Evolutionary conservation across 768 basidiomycete species (phyloP).

Genomic region (Botryobasidium botryosum): DNA sequence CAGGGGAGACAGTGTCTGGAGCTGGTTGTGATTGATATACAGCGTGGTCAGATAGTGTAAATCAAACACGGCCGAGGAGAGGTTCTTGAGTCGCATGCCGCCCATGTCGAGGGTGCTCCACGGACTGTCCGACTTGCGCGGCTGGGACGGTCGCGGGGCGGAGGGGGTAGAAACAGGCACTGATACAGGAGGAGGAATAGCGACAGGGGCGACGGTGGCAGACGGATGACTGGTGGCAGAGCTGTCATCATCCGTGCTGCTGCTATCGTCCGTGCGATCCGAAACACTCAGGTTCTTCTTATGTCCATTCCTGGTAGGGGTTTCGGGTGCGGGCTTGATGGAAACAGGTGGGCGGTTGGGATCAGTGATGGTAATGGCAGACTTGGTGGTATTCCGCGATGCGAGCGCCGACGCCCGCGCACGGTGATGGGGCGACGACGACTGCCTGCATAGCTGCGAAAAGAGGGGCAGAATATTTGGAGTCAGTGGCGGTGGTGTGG

Average conservation of each 20-base stretch:
- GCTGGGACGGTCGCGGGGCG: slow-evolving; percentile 13
- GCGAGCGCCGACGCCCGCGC: slow-evolving; percentile 93
- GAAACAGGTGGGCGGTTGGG: slow-evolving; percentile 37
- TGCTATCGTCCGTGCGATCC: slow-evolving; percentile 19
- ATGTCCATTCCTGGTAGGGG: slow-evolving; percentile 12
- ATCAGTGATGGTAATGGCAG: slow-evolving; percentile 83
- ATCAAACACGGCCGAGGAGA: slow-evolving; percentile 40
- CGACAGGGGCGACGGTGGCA: slow-evolving; percentile 56
- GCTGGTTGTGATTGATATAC: slow-evolving; percentile 89
- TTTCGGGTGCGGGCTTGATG: slow-evolving; percentile 16
- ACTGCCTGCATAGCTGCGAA: slow-evolving; percentile 59
- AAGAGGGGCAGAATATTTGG: not conserved
- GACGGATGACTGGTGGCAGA: slow-evolving; percentile 39
- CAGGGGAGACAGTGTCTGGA: slow-evolving; percentile 61
- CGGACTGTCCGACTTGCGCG: slow-evolving; percentile 53
- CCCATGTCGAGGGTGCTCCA: slow-evolving; percentile 96
- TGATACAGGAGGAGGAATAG: no score
- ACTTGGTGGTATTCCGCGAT: slow-evolving; percentile 68
- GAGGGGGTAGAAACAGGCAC: slow-evolving; percentile 33
- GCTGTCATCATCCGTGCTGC: slow-evolving; percentile 18
- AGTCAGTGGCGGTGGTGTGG: not conserved
- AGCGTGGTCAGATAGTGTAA: slow-evolving; percentile 51
- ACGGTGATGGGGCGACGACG: slow-evolving; percentile 81
- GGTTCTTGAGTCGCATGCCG: slow-evolving; percentile 80
- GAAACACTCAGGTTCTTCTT: slow-evolving; percentile 32